Percentiles rank a stretch among this genome's conserved stretches.
phyloP scores from a whole-genome alignment of 1,284 basidiomycete genomes.

The Cryptococcus amylolentus region DNA sequence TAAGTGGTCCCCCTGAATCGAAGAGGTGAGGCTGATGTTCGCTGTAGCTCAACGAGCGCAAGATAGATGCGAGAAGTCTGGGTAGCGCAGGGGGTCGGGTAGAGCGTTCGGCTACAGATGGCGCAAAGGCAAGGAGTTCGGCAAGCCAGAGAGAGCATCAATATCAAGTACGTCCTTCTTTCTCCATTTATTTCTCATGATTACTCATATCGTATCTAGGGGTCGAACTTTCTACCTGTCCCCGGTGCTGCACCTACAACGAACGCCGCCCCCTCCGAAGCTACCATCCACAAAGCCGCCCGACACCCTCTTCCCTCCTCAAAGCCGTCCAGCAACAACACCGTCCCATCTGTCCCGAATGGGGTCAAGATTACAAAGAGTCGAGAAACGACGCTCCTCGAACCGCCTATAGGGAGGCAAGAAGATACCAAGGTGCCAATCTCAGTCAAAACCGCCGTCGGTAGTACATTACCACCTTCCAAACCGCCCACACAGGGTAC shows the following conservation, averaged over 20 bases:
- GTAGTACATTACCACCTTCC: neutral
- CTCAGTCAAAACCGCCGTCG: conserved; percentile 4
- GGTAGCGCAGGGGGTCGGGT: neutral
- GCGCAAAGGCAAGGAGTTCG: neutral
- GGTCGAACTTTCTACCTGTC: conserved; percentile 1
- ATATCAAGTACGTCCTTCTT: conserved; percentile 5
- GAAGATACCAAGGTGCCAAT: conserved; percentile 1
- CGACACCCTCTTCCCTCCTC: conserved; percentile 7
- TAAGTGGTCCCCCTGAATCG: neutral
- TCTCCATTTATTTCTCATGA: neutral
- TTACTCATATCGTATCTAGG: neutral
- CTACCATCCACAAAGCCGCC: conserved; percentile 4
- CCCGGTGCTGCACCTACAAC: neutral
- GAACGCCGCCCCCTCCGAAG: neutral
- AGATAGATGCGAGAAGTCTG: conserved; percentile 1
- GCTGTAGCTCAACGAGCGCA: neutral
- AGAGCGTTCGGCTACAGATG: neutral
- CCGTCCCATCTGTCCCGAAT: neutral
- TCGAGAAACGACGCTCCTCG: neutral
- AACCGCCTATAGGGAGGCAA: neutral
- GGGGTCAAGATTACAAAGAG: neutral
- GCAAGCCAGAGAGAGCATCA: conserved; percentile 1
- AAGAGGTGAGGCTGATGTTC: neutral
- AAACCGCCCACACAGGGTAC: conserved; percentile 2
- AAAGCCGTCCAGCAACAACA: neutral